Evolutionary conservation across 108 stramenopile species (phyloP), one percentile per base, ranked within the genome.

Genomic region (Cylindrotheca fusiformis): DNA sequence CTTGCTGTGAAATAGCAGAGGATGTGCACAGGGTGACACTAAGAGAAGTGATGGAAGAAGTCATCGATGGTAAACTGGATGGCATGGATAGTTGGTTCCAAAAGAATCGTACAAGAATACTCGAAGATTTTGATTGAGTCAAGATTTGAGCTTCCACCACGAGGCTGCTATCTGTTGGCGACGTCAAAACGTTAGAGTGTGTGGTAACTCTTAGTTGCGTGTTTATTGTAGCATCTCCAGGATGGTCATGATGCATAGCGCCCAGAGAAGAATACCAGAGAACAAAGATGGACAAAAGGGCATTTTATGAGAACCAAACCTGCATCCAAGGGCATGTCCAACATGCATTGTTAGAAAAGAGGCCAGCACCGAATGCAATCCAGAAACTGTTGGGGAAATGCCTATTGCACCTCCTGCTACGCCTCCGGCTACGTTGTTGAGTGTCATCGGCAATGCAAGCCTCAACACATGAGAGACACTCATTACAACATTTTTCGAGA

Each of bases 11-110:
- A 44, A 33, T 68, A 27, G 41, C 49, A 1, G 69, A 71, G 54
- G 65, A 71, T 1, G 30, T 84, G 55, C 61, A 75, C 41, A 77
- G 75, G 23, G 59, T 76, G 31, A 48, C 63, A 5, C 59, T 85
- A 57, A 30, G 56, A 18, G 69, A 78, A 52, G 83, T 70, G 10
- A 68, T 81, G 59, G 21, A 70, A 8, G 69, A 82, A 32, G 76
- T 84, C 18, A 65, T 78, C 20, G 65, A 74, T 23, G 14, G 36
- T 1, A 26, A 72, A 44, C 70, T 85, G 32, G 87, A 77, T 3
- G 75, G 77, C 19, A 67, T 87, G 69, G 81, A 87, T 26, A 47
- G 58, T 19, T 87, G 82, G 83, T 87, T 67, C 55, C 69, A 87
- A 5, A 80, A 78, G 25, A 85, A 83, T 47, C 67, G 88, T 17